These are phyloP conservation scores for Solanum hybrid DNA, from an alignment of 305 asterid genomes.

Conservation along the genomic window DNA sequence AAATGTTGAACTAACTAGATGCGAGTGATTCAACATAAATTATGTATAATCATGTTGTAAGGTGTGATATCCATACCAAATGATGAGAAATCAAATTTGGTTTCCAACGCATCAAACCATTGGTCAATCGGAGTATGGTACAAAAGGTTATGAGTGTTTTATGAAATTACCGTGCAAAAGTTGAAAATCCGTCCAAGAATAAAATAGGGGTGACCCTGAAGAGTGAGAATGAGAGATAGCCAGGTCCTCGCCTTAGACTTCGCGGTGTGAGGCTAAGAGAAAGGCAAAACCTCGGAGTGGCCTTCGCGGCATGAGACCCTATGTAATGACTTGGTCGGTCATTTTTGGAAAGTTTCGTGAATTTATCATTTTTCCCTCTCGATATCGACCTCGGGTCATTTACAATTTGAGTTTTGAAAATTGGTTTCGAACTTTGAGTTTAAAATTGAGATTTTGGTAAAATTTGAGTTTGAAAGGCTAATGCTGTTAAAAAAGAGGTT, in stretches of 20 bases:
- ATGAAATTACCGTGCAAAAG: not conserved
- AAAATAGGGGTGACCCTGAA: no score
- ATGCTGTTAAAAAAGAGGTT: not conserved
- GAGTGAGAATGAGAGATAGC: no score
- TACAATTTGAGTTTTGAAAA: not conserved
- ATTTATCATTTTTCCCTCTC: not conserved
- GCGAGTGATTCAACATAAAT: not conserved
- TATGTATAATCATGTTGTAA: not conserved
- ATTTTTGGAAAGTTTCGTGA: no score
- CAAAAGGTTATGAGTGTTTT: not conserved
- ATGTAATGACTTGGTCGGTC: no score
- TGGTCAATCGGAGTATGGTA: not conserved
- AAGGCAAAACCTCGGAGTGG: no score
- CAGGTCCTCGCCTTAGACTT: no score
- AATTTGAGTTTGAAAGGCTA: not conserved
- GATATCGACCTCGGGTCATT: not conserved
- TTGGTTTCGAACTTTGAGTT: not conserved
- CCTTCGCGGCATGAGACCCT: no score
- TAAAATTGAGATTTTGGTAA: not conserved
- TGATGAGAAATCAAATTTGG: not conserved
- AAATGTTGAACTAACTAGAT: no score
- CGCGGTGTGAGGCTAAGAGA: no score
- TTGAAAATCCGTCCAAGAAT: not conserved
- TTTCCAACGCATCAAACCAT: not conserved
- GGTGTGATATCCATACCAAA: not conserved